Evolutionary conservation across 805 yeast species (phyloP).

Genomic region (Barnettozyma siamensis): DNA sequence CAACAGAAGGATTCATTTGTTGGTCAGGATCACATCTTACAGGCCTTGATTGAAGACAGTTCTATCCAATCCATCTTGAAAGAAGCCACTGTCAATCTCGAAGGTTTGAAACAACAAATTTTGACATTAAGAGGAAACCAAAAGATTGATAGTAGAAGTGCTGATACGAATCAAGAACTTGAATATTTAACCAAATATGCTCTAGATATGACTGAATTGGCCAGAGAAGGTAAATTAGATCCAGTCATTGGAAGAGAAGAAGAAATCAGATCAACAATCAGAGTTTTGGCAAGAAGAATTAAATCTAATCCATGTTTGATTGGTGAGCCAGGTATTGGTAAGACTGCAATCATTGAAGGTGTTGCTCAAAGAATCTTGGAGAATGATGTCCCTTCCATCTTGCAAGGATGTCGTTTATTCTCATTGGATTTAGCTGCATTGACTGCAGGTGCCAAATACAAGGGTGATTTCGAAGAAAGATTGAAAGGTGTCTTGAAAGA

Average conservation of each 20-base stretch:
- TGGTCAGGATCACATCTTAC: constrained; percentile 89
- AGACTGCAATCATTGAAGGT: constrained; percentile 96
- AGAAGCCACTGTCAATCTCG: constrained; percentile 61
- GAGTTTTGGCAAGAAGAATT: constrained; percentile 94
- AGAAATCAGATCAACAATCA: constrained; percentile 90
- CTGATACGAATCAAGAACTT: constrained; percentile 79
- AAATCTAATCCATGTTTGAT: constrained; percentile 94
- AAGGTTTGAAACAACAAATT: constrained; percentile 71
- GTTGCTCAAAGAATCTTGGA: constrained; percentile 97
- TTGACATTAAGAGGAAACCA: constrained; percentile 81
- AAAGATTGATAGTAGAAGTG: constrained; percentile 87
- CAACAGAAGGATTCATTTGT: constrained; percentile 88
- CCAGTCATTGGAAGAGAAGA: constrained; percentile 99
- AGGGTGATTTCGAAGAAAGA: constrained; percentile 98
- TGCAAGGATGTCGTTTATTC: constrained; percentile 74
- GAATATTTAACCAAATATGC: constrained; percentile 91
- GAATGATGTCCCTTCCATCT: constrained; percentile 87
- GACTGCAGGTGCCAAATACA: constrained; percentile 97
- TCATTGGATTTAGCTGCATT: constrained; percentile 93
- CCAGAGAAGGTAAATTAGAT: constrained; percentile 90
- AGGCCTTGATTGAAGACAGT: constrained; percentile 78
- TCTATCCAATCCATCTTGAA: constrained; percentile 66
- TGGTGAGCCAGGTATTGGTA: constrained; percentile 99
- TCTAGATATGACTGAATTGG: constrained; percentile 87
- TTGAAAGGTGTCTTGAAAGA: constrained; percentile 94